Conservation (phyloP, 345 rosid species). For the Brassica rapa region DNA sequence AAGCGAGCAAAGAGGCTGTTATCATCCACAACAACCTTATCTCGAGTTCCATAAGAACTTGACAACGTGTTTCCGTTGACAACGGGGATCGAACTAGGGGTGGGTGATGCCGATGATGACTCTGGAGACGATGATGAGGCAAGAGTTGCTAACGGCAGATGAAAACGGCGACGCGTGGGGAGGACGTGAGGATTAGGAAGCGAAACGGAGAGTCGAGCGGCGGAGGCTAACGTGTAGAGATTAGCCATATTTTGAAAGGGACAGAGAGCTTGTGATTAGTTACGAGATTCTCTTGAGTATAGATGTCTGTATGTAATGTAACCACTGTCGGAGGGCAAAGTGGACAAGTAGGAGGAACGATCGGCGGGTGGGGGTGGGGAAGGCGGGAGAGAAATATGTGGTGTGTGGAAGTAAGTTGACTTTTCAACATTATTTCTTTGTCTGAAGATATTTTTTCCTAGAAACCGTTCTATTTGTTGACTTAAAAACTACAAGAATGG, state of each 20-base stretch:
- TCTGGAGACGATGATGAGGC: constrained; percentile 52
- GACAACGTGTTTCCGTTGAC: constrained; percentile 37
- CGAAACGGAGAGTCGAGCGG: constrained; percentile 47
- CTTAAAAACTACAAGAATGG: too few relatives aligned
- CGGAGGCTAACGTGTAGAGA: constrained; percentile 47
- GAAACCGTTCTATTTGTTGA: too few relatives aligned
- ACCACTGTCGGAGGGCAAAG: constrained; percentile 3
- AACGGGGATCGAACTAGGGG: constrained; percentile 19
- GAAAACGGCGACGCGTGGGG: constrained; percentile 35
- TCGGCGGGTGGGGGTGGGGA: constrained; percentile 17
- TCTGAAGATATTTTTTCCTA: background rate
- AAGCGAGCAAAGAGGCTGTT: constrained; percentile 44
- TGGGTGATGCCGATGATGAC: constrained; percentile 43
- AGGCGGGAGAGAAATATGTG: constrained; percentile 44
- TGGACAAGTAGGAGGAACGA: background rate
- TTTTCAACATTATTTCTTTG: background rate
- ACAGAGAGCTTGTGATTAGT: background rate
- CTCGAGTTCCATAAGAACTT: background rate
- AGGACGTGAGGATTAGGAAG: constrained; percentile 25
- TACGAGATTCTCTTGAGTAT: background rate
- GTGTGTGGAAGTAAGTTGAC: constrained; percentile 14
- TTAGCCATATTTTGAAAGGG: constrained; percentile 50
- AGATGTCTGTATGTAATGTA: background rate
- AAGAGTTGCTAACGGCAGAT: constrained; percentile 44
- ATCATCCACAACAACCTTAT: background rate